Evolutionary conservation across 257 asterid species (phyloP).

Genomic region (Penstemon barbatus): DNA sequence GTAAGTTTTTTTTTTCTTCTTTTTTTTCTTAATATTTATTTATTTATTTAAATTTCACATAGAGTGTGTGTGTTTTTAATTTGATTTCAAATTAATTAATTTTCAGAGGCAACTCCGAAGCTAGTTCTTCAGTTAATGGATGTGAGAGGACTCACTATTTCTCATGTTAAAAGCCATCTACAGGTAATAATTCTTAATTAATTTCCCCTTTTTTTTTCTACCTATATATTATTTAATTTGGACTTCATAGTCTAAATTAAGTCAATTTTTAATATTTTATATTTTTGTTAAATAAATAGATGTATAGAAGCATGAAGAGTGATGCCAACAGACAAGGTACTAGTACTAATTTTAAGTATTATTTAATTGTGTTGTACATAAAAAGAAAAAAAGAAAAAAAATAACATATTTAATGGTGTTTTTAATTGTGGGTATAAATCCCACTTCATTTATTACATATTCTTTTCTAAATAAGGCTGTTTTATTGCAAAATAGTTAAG

Average conservation of each 20-base stretch:
- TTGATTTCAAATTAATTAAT: background rate
- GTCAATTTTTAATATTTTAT: background rate
- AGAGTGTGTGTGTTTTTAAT: background rate
- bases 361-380: background rate
- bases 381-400: background rate
- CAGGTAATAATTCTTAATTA: slow-evolving; percentile 45
- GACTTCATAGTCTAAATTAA: background rate
- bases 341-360: too few relatives aligned
- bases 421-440: background rate
- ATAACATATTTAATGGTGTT: background rate
- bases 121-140: slow-evolving; percentile 80
- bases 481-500: slow-evolving; percentile 19
- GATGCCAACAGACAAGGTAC: slow-evolving; percentile 58
- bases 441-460: slow-evolving; percentile 42
- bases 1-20: slow-evolving; percentile 28
- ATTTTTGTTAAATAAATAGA: slow-evolving; percentile 36
- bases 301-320: slow-evolving; percentile 84
- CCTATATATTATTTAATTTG: background rate
- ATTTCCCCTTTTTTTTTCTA: background rate
- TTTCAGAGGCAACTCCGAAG: slow-evolving; percentile 84
- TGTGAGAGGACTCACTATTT: slow-evolving; percentile 81
- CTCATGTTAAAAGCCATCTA: slow-evolving; percentile 94
- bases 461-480: slow-evolving; percentile 32
- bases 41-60: too few relatives aligned
- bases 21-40: background rate